A percentile compares a stretch with the other conserved stretches of the same genome.
Evolutionary conservation across 1,284 basidiomycete species (phyloP).

Genomic region (Cronartium ribicola): DNA sequence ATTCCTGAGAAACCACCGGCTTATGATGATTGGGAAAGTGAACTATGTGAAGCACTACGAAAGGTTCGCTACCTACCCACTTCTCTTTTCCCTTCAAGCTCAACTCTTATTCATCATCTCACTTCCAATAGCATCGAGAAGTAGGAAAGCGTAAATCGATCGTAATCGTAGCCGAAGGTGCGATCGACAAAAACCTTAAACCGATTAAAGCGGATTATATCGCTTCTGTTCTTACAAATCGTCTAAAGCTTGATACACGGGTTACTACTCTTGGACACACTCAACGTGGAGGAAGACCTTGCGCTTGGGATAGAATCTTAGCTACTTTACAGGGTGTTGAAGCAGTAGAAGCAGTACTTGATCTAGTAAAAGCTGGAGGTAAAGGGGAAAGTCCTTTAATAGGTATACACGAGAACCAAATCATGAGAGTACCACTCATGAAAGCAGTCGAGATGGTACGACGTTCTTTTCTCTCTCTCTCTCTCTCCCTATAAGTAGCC

Average conservation of each 20-base stretch:
- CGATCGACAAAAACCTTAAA: conserved; percentile 77
- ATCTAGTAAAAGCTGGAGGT: conserved; percentile 62
- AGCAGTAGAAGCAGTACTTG: conserved; percentile 84
- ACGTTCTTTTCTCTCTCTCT: conserved; percentile 6
- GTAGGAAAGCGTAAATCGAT: conserved; percentile 96
- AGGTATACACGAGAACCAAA: conserved; percentile 90
- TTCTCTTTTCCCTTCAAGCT: conserved; percentile 12
- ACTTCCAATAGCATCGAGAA: conserved; percentile 66
- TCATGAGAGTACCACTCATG: conserved; percentile 82
- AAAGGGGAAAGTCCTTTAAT: conserved; percentile 79
- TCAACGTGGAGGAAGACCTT: conserved; percentile 88
- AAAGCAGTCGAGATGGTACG: conserved; percentile 80
- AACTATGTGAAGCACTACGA: conserved; percentile 83
- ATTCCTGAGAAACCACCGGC: conserved; percentile 87
- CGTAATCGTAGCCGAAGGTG: conserved; percentile 95
- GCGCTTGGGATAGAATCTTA: conserved; percentile 85
- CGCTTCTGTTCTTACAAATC: conserved; percentile 78
- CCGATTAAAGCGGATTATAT: conserved; percentile 86
- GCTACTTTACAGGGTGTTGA: conserved; percentile 92
- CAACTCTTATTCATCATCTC: conserved; percentile 5
- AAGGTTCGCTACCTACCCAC: conserved; percentile 57
- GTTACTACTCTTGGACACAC: conserved; percentile 98
- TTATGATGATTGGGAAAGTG: conserved; percentile 75
- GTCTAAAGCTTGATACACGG: conserved; percentile 85
- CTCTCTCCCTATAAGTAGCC: neutral